These are phyloP conservation scores for Phlebopus sp. DNA, from an alignment of 1,284 basidiomycete genomes.

Conservation along the genomic window DNA sequence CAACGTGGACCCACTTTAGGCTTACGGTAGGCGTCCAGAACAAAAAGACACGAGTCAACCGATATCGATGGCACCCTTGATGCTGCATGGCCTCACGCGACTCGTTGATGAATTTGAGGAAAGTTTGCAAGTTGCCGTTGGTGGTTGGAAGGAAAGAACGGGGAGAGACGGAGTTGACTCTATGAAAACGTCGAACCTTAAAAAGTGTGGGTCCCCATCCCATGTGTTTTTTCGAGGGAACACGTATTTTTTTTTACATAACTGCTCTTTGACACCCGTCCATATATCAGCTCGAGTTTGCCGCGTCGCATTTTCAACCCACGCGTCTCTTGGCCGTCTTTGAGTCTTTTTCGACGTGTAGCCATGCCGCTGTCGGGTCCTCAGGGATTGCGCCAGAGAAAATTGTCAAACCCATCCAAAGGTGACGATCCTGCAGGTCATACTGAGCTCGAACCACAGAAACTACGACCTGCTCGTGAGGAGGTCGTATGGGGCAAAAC, in stretches of 20 bases:
- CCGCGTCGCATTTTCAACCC: neutral
- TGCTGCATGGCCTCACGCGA: too few species aligned
- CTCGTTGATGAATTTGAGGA: too few species aligned
- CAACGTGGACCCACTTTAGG: too few species aligned
- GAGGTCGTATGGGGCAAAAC: slow-evolving; percentile 89
- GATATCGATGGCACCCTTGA: too few species aligned
- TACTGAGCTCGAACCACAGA: slow-evolving; percentile 11
- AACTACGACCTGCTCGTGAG: slow-evolving; percentile 30
- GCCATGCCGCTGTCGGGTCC: slow-evolving; percentile 18
- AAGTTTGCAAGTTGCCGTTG: neutral
- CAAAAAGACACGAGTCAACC: too few species aligned
- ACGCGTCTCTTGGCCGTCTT: neutral
- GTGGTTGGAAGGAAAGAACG: neutral
- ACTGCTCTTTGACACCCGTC: neutral
- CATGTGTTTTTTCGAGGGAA: neutral
- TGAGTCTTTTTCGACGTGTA: slow-evolving; percentile 2
- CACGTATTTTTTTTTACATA: neutral
- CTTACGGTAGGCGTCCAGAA: too few species aligned
- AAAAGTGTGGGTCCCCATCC: neutral
- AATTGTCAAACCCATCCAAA: neutral
- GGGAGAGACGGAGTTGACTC: neutral
- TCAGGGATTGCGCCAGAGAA: slow-evolving; percentile 25
- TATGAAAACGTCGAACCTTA: neutral
- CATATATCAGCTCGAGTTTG: neutral
- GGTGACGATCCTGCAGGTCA: neutral